Evolutionary conservation across 169 alveolate genomes (phyloP).

Genomic region (Plasmodium coatneyi): DNA sequence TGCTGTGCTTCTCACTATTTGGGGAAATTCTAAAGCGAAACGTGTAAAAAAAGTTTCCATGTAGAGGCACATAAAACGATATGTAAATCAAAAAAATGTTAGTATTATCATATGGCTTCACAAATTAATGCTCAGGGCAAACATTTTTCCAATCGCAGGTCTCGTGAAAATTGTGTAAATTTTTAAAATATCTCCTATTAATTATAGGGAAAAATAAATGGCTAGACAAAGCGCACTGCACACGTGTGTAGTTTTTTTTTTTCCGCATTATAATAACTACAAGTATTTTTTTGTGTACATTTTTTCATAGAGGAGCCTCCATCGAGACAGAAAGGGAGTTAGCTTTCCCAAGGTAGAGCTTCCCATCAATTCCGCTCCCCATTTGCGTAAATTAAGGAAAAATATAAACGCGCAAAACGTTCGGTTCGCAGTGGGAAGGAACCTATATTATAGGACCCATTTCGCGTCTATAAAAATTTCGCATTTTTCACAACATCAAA

Average conservation of each 20-base stretch:
- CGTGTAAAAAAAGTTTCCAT: background rate
- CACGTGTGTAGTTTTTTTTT: slow-evolving; percentile 17
- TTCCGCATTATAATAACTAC: background rate
- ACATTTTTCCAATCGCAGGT: background rate
- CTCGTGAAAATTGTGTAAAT: background rate
- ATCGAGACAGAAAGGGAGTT: background rate
- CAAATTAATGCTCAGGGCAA: background rate
- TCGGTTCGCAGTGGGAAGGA: background rate
- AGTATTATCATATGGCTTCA: background rate
- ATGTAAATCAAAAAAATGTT: background rate
- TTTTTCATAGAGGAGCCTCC: background rate
- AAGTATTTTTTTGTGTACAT: background rate
- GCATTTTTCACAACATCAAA: background rate
- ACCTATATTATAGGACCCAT: background rate
- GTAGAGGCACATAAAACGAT: background rate
- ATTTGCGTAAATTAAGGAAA: slow-evolving; percentile 6
- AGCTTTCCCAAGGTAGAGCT: background rate
- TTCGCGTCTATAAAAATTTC: background rate
- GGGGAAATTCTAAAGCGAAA: background rate
- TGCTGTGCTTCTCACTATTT: background rate
- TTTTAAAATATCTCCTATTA: background rate
- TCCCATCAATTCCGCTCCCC: background rate
- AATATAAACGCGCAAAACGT: background rate
- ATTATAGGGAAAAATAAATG: background rate
- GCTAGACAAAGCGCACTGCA: slow-evolving; percentile 56